Base-by-base conservation (phyloP, 176 grass and related monocot species). In the Aegilops sharonensis region DNA sequence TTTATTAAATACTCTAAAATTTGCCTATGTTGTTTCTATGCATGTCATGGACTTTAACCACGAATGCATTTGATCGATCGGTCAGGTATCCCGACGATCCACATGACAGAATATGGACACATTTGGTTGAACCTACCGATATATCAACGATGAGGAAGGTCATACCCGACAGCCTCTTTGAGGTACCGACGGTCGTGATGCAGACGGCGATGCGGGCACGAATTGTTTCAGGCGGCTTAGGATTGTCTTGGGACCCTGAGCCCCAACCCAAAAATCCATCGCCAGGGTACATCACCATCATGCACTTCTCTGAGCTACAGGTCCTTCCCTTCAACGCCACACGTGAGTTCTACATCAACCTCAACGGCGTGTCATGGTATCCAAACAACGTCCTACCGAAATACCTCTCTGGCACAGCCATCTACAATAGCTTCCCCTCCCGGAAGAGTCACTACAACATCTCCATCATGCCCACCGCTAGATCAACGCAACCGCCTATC, bases 81-180 rank as follows among this genome's bases (percentile, higher is more conserved):
- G 2, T 68, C 15, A 93, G 94, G 78, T 93, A 92, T 72, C 94
- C 91, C 0, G 61, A 90, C 0, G 94, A 96, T 47, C 68, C 60
- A 1, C 57, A 89, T 64, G 84, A 88, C 85, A 43, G 87, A 2
- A 21, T 86, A 32, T 90, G 89, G 85, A 0, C 11, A 0, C 63
- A 82, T 2, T 75, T 6, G 65, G 68, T 52, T 25, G 4, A 72
- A 3, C 6, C 0, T 85, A 24, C 5, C n/a, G 54, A 48, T 20
- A 61, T 94, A 11, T 84, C 91, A 0, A 93, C 91, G 8, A 60
- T 30, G 3, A 11, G 5, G 29, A 60, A 14, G 14, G 57, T 91
- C 17, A 1, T n/a, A 1, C 0, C 20, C 1, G 2, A 59, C 0
- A 78, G 85, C 8, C 0, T 0, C 0, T 93, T 85, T n/a, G 64